Evolutionary conservation across 805 yeast species (phyloP), one percentile per base, ranked within the genome.

Genomic region (Saturnispora sekii): DNA sequence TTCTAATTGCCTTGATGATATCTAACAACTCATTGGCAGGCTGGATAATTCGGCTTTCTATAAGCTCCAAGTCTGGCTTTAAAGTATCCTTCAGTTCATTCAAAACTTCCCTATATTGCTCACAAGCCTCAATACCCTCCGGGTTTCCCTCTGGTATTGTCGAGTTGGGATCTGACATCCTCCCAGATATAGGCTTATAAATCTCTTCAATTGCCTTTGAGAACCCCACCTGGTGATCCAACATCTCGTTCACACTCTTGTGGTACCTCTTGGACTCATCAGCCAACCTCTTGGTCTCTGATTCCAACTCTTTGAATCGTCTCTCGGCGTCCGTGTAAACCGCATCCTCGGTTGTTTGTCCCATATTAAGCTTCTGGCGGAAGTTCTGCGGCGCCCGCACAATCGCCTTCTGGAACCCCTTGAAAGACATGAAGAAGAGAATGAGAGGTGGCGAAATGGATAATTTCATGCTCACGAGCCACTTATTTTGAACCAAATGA

Each of bases 261-360:
- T 85, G 88, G 65, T 93, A 93, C 60, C 95, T 76, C 57, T 82
- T 85, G 29, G 95, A 82, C 65, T 90, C 97, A 33, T 84, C 87
- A 55, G 88, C 83, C 48, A 93, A 71, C 60, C 86, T 84, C 67
- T 87, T 85, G 33, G 97, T 88, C 63, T 89, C 95, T 14, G 67
- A 62, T 64, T 93, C 98, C 56, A 93, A 71, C 60, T 90, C 96
- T 61, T 84, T 84, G 71, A 93, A 93, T 58, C 98, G 76, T 63
- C 97, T 78, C 65, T 93, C 98, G 6, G 98, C 97, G 67, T 93
- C 98, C 28, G 74, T 75, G 63, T 88, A 93, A 11, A 93, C 96
- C 0, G 96, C 77, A 59, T 93, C 98, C 40, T 67, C 72, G n/a
- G 88, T 79, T 16, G 65, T 64, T 40, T 69, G 72, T n/a, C 82